These are phyloP conservation scores for Bretschneidera sinensis DNA, from an alignment of 345 rosid genomes.

Conservation along the genomic window DNA sequence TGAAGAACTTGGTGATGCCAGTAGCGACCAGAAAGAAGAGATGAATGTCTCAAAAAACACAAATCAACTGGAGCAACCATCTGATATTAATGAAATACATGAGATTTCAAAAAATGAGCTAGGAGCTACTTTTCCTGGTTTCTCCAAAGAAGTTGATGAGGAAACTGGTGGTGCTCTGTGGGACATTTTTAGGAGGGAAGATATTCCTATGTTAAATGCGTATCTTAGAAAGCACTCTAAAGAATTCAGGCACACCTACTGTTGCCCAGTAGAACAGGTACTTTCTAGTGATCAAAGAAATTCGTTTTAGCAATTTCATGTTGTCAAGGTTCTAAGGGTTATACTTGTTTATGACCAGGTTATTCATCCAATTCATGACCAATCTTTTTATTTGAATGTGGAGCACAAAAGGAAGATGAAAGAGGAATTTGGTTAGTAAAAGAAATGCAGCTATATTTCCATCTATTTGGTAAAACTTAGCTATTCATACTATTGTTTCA, in stretches of 20 bases:
- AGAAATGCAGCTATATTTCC: background rate
- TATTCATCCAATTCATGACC: conserved; percentile 82
- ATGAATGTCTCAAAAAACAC: conserved; percentile 8
- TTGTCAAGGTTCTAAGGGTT: conserved; percentile 4
- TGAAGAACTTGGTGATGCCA: conserved; percentile 16
- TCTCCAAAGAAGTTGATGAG: background rate
- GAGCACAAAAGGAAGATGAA: conserved; percentile 76
- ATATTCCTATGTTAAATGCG: conserved; percentile 67
- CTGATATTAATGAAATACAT: conserved; percentile 16
- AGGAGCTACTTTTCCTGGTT: background rate
- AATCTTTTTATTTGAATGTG: conserved; percentile 55
- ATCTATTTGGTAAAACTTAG: background rate
- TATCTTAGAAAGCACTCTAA: conserved; percentile 60
- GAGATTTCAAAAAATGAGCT: conserved; percentile 12
- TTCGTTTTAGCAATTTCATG: background rate
- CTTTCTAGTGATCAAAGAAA: background rate
- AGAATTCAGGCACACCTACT: conserved; percentile 73
- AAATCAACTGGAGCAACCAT: conserved; percentile 5
- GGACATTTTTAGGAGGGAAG: conserved; percentile 93
- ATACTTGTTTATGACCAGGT: conserved; percentile 36
- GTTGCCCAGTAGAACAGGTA: conserved; percentile 67
- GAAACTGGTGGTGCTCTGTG: conserved; percentile 64
- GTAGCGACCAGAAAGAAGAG: background rate
- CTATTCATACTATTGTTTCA: background rate
- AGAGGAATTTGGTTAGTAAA: conserved; percentile 63